phyloP scores from a whole-genome alignment of 805 yeast species.

The Saccharomycopsis babjevae region DNA sequence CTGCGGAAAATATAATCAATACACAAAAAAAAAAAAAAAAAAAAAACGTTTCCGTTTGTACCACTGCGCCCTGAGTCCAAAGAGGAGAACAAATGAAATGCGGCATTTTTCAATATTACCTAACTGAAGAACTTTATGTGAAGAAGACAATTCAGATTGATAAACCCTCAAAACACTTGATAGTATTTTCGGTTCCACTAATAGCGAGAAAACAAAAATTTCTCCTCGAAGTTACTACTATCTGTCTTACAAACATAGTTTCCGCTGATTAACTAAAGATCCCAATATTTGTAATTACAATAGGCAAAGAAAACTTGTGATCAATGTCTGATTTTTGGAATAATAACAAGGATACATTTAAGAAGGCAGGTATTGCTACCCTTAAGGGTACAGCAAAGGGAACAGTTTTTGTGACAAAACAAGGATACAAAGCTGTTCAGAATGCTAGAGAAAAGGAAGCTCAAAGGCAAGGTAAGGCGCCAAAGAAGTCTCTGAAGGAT shows the following conservation, averaged over 20 bases:
- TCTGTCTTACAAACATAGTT: too few species aligned
- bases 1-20: not conserved
- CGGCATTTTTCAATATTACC: not conserved
- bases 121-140: not conserved
- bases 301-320: not conserved
- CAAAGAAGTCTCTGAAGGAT: not conserved
- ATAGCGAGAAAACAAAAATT: too few species aligned
- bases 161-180: too few species aligned
- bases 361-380: slow-evolving; percentile 39
- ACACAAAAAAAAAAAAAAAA: too few species aligned
- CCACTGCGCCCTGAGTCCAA: not conserved
- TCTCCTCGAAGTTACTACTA: too few species aligned
- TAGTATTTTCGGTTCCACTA: too few species aligned
- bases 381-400: slow-evolving; percentile 43
- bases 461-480: slow-evolving; percentile 21
- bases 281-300: too few species aligned
- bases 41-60: not conserved
- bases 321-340: slow-evolving; percentile 37
- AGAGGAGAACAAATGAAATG: not conserved
- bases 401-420: slow-evolving; percentile 37
- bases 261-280: too few species aligned
- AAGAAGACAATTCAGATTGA: too few species aligned
- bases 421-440: slow-evolving; percentile 36
- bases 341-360: slow-evolving; percentile 42
- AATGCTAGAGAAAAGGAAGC: slow-evolving; percentile 37